Evolutionary conservation across 2,329 filamentous ascomycete genomes (phyloP).

Genomic region (Alternaria solani): DNA sequence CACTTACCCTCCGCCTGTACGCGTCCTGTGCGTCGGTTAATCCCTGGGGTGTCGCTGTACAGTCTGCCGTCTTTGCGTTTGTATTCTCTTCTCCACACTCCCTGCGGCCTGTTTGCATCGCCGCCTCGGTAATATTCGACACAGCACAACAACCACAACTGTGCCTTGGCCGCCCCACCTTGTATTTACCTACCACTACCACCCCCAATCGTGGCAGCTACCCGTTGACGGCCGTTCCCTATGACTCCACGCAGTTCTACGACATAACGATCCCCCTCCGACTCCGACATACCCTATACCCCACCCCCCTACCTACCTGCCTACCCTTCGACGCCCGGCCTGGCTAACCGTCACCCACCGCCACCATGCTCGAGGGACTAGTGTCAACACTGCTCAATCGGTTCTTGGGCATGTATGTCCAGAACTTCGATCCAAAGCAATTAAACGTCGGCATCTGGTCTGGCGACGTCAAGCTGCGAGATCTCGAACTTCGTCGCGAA

Average conservation of each 20-base stretch:
- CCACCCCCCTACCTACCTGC: conserved; percentile 13
- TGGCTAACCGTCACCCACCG: conserved; percentile 71
- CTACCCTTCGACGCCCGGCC: conserved; percentile 62
- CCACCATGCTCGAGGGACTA: conserved; percentile 92
- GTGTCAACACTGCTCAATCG: conserved; percentile 97
- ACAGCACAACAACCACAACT: conserved; percentile 31
- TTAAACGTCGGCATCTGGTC: conserved; percentile 99
- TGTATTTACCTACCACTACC: conserved; percentile 41
- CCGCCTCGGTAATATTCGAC: conserved; percentile 26
- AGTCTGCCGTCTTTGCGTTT: conserved; percentile 26
- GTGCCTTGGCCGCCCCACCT: conserved; percentile 26
- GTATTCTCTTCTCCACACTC: conserved; percentile 32
- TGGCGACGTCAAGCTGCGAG: conserved; percentile 92
- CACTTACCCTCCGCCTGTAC: conserved; percentile 29
- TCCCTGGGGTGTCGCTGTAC: conserved; percentile 23
- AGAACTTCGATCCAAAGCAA: conserved; percentile 98
- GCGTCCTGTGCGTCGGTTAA: conserved; percentile 32
- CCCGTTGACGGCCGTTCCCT: conserved; percentile 31
- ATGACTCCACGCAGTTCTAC: conserved; percentile 45
- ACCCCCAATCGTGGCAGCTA: conserved; percentile 24
- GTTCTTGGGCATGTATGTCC: conserved; percentile 99
- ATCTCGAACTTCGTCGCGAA: conserved; percentile 91
- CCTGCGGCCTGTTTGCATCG: conserved; percentile 20
- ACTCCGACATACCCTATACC: conserved; percentile 29
- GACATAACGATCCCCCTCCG: conserved; percentile 37